Evolutionary conservation across 2,329 filamentous ascomycete species (phyloP).

Genomic region (Microsporum ferrugineum): DNA sequence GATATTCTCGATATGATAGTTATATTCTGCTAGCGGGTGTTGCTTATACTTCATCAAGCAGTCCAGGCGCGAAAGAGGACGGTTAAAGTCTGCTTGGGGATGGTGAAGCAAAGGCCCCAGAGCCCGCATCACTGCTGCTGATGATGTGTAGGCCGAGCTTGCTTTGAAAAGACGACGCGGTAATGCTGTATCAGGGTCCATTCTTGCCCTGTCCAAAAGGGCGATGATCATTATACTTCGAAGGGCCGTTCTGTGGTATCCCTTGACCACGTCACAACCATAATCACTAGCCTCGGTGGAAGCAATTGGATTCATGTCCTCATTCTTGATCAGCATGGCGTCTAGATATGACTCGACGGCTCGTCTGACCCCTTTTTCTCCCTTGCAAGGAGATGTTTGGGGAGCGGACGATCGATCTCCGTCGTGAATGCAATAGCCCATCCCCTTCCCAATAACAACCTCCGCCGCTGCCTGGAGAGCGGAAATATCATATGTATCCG

Average conservation of each 20-base stretch:
- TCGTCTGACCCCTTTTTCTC: conserved; percentile 26
- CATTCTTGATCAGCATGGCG: conserved; percentile 47
- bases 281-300: conserved; percentile 11
- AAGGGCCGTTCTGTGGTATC: conserved; percentile 46
- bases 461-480: conserved; percentile 45
- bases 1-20: conserved; percentile 48
- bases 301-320: conserved; percentile 35
- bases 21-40: conserved; percentile 47
- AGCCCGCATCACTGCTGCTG: conserved; percentile 41
- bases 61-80: conserved; percentile 45
- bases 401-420: conserved; percentile 5
- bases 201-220: conserved; percentile 47
- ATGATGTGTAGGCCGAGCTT: conserved; percentile 46
- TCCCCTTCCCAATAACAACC: conserved; percentile 47
- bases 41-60: conserved; percentile 47
- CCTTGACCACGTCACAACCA: conserved; percentile 25
- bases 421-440: conserved; percentile 8
- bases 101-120: conserved; percentile 46
- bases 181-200: conserved; percentile 21
- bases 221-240: conserved; percentile 50
- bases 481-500: conserved; percentile 45
- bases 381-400: background rate
- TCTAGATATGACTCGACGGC: conserved; percentile 44
- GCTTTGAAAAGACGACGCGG: conserved; percentile 41
- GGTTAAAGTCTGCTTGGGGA: conserved; percentile 46